phyloP scores from a whole-genome alignment of 1,284 basidiomycete species.

The Tilletia setariae region DNA sequence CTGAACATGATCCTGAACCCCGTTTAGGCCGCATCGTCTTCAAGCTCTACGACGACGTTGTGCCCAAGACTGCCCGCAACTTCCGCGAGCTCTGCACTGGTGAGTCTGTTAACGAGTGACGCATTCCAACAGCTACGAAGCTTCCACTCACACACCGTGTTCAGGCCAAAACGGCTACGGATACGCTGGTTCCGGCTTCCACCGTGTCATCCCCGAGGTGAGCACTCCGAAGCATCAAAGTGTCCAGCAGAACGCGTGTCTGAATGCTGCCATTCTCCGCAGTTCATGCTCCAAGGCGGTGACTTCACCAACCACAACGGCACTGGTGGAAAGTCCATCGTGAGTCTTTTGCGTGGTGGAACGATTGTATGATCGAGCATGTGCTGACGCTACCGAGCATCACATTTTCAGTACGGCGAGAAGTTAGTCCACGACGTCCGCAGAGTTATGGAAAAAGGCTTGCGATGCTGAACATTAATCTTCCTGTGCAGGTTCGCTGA shows the following conservation, averaged over 20 bases:
- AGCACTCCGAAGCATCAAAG: neutral
- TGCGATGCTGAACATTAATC: neutral
- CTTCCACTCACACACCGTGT: no score
- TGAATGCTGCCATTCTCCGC: neutral
- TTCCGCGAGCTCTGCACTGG: conserved; percentile 49
- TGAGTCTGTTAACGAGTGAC: no score
- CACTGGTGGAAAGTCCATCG: conserved; percentile 49
- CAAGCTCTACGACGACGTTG: conserved; percentile 45
- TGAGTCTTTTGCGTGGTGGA: conserved; percentile 18
- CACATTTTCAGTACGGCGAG: conserved; percentile 28
- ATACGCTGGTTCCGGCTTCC: conserved; percentile 29
- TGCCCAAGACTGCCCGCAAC: conserved; percentile 49
- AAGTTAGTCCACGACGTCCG: neutral
- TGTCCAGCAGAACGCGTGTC: neutral
- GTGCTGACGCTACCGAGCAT: neutral
- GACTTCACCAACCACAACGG: conserved; percentile 53
- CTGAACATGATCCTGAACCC: no score
- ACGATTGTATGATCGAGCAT: neutral
- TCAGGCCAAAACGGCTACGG: conserved; percentile 27
- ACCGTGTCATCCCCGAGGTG: conserved; percentile 24
- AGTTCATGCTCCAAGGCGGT: conserved; percentile 35
- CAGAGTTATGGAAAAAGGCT: neutral
- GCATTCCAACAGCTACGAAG: no score
- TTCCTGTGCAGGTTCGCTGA: conserved; percentile 24
- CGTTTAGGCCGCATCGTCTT: conserved; percentile 44